Percentiles rank a stretch among this genome's conserved stretches.
phyloP scores from a whole-genome alignment of 2,329 filamentous ascomycete genomes.

The Alternaria infectoria region DNA sequence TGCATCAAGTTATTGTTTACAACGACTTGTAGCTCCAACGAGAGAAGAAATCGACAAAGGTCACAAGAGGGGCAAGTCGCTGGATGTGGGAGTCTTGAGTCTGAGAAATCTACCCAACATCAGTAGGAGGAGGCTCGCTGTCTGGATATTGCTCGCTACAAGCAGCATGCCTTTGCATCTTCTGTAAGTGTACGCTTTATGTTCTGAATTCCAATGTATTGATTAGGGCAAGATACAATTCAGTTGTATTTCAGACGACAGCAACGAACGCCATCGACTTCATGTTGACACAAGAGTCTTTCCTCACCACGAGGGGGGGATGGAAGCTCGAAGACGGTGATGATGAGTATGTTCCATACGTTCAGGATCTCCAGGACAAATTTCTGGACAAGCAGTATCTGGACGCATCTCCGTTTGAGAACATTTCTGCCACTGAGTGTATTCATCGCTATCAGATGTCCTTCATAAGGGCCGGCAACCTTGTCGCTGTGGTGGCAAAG shows the following conservation, averaged over 20 bases:
- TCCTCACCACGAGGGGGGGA: background rate
- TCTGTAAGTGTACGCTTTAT: background rate
- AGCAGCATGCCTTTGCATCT: background rate
- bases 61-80: accelerated
- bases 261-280: background rate
- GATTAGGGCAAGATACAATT: background rate
- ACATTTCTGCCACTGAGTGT: background rate
- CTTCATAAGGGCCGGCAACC: too few relatives aligned
- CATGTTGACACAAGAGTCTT: accelerated
- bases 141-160: background rate
- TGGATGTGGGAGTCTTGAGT: background rate
- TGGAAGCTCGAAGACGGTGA: background rate
- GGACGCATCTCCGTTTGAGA: accelerated
- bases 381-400: accelerated
- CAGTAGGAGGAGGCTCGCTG: background rate
- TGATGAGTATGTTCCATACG: too few relatives aligned
- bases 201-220: too few relatives aligned
- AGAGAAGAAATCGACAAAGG: background rate
- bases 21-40: background rate
- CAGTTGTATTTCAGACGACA: background rate
- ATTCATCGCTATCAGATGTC: background rate
- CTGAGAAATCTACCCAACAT: background rate
- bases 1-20: background rate
- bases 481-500: too few relatives aligned
- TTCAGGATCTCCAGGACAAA: background rate